Conservation (phyloP, 306 rosid species). For the Sphenostylis stenocarpa region DNA sequence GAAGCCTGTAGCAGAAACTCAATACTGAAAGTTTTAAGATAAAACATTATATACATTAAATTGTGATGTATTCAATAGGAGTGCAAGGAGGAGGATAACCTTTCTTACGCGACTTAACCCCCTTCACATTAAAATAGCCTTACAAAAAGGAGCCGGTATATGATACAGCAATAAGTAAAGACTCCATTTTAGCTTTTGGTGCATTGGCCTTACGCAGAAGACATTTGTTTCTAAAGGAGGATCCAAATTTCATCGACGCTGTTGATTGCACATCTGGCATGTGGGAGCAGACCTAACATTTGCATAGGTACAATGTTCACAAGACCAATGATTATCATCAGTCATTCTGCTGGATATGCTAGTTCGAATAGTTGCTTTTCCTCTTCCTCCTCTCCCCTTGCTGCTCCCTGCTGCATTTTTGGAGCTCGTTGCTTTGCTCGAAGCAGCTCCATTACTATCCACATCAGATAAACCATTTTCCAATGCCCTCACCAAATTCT, state of each 20-base stretch:
- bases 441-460: conserved; percentile 55
- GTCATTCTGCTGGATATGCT: conserved; percentile 30
- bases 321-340: conserved; percentile 45
- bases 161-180: neutral
- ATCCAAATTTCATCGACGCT: conserved; percentile 38
- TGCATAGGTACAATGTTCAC: conserved; percentile 54
- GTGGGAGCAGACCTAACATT: conserved; percentile 40
- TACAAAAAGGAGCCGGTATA: conserved; percentile 37
- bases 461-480: conserved; percentile 63
- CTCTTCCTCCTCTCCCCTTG: conserved; percentile 57
- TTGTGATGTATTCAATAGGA: conserved; percentile 25
- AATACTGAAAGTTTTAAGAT: conserved; percentile 11
- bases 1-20: conserved; percentile 42
- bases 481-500: conserved; percentile 67
- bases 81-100: conserved; percentile 29
- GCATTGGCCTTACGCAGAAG: conserved; percentile 18
- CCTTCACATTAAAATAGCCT: conserved; percentile 35
- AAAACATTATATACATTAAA: conserved; percentile 49
- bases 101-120: conserved; percentile 36
- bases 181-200: conserved; percentile 27
- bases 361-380: conserved; percentile 41
- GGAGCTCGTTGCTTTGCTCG: conserved; percentile 54
- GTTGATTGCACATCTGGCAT: conserved; percentile 56
- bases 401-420: conserved; percentile 52
- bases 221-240: conserved; percentile 3